Conservation (phyloP, 306 rosid species). For the Castanea crenata region DNA sequence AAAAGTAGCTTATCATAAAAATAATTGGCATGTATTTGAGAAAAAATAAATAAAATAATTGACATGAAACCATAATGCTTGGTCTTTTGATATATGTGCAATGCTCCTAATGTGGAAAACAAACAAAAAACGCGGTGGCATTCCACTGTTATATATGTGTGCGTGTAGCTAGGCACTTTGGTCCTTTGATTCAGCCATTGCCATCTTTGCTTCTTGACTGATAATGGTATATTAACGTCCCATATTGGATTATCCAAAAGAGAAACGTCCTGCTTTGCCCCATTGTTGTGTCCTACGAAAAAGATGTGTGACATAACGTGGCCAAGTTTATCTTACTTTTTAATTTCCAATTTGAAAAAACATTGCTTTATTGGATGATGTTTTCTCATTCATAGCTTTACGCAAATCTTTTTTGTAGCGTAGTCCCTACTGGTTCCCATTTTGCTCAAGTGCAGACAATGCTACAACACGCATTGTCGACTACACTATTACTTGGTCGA, state of each 20-base stretch:
- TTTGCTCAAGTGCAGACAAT: not conserved
- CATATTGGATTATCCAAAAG: not conserved
- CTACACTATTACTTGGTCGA: not conserved
- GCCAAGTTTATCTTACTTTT: not conserved
- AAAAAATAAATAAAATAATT: not conserved
- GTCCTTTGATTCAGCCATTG: not conserved
- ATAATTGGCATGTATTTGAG: not conserved
- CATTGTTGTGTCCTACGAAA: not conserved
- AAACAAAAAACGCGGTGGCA: not conserved
- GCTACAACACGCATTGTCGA: not conserved
- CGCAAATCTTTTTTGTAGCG: not conserved
- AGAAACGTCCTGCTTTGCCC: not conserved
- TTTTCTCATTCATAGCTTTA: not conserved
- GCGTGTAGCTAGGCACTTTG: not conserved
- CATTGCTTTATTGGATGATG: not conserved
- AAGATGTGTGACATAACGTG: not conserved
- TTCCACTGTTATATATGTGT: not conserved
- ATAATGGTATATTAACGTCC: not conserved
- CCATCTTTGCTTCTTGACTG: not conserved
- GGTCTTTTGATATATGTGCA: not conserved
- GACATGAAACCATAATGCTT: not conserved
- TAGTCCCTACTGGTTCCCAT: not conserved
- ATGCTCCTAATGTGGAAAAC: not conserved
- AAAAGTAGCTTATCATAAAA: not conserved
- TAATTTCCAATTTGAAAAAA: not conserved